Evolutionary conservation across 1,139 yeast species (phyloP), one percentile per base, ranked within the genome.

Genomic region (Geotrichum histeridarum): DNA sequence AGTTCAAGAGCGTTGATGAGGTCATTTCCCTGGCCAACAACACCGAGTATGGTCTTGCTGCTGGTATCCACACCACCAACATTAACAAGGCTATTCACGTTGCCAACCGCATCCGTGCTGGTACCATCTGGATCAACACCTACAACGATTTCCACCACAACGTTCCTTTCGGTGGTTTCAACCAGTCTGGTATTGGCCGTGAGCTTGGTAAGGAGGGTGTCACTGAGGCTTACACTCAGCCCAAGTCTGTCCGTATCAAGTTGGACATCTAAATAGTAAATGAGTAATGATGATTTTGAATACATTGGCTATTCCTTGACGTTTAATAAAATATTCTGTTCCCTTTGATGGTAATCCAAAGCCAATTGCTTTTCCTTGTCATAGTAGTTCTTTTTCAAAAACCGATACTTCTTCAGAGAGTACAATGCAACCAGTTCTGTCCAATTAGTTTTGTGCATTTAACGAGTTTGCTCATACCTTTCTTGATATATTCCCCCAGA

Each of bases 131-230:
- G 93, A 78, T 85, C 67, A 79, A 79, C 75, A 77, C 91, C 61
- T 86, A 84, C 76, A 86, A 86, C 70, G 89, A 84, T 66, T 82
- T 84, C 82, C 86, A 86, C 73, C 80, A 79, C 63, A 76, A 79
- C 72, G 84, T 85, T 69, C 83, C 83, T 59, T 79, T 79, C 60
- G 95, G 95, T 68, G 95, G 95, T 63, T 86, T 74, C 79, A 83
- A 83, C 69, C 81, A 83, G 72, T 84, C 91, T 57, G 95, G 95
- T 73, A 80, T 84, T 69, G 94, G 95, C 68, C 84, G 94, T 75
- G 95, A 86, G 77, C 82, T 86, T 82, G 95, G 95, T 71, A 77
- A 75, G 60, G 90, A 84, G 70, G 91, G 87, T 50, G 49, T 49
- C 30, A 78, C 86, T 64, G 86, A 83, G 63, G 84, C 83, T 78